Evolutionary conservation across 2,329 filamentous ascomycete genomes (phyloP).

Genomic region (Ophiostoma quercus): DNA sequence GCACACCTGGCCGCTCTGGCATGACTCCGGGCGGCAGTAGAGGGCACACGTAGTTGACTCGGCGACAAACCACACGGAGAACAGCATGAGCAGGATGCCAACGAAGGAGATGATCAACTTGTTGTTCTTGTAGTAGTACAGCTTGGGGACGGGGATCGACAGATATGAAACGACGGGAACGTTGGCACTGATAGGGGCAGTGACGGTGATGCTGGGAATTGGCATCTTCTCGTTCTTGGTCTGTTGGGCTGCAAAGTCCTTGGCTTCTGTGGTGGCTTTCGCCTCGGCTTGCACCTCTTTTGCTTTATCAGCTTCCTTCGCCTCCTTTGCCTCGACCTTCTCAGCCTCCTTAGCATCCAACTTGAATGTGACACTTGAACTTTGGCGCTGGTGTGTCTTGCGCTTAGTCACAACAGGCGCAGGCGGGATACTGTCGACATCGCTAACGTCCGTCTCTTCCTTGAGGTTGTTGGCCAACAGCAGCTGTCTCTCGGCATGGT

Average conservation of each 20-base stretch:
- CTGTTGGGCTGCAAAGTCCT: background rate
- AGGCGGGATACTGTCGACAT: background rate
- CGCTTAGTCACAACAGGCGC: background rate
- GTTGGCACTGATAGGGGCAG: background rate
- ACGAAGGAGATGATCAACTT: constrained; percentile 45
- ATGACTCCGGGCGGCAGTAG: constrained; percentile 52
- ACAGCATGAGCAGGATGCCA: constrained; percentile 42
- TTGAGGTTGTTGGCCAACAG: constrained; percentile 1
- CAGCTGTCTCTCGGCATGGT: background rate
- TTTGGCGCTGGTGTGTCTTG: constrained; percentile 17
- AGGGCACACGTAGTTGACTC: constrained; percentile 50
- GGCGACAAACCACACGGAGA: constrained; percentile 49
- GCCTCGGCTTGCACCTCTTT: background rate
- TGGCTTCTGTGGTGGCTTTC: background rate
- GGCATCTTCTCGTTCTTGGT: background rate
- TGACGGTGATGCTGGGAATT: background rate
- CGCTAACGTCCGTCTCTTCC: background rate
- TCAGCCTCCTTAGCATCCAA: background rate
- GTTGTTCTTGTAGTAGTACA: constrained; percentile 41
- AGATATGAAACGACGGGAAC: constrained; percentile 35
- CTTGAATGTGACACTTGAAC: background rate
- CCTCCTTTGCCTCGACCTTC: background rate
- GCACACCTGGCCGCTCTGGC: constrained; percentile 43
- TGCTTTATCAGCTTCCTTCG: background rate
- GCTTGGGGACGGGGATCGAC: constrained; percentile 42